Evolutionary conservation across 2,329 filamentous ascomycete species (phyloP), one percentile per base, ranked within the genome.

Genomic region (Botrytis cinerea): DNA sequence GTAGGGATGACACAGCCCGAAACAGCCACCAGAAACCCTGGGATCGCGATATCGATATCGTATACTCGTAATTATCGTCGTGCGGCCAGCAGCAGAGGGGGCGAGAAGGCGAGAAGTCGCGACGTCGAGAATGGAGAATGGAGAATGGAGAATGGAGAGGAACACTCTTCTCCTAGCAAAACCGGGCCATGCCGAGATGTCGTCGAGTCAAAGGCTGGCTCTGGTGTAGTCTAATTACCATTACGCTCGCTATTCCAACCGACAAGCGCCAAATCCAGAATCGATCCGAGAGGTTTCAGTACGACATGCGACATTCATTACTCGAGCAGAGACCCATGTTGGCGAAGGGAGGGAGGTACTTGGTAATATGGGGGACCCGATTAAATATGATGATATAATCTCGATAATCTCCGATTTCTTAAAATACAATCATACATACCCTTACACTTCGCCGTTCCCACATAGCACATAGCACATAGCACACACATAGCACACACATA

Each of bases 341-440:
- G 3, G 38, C 8, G 38, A 38, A 38, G 18, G 9, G 4, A n/a
- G 38, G 16, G 1, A 38, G 38, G 38, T 9, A 38, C 38, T 38
- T 38, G 7, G 38, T 63, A 66, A 66, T 51, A 48, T 54, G 48
- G 63, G 45, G 7, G 63, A 51, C 63, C 63, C 63, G 63, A 48
- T 51, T 18, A n/a, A n/a, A 38, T 66, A 20, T 51, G n/a, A 57
- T 57, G n/a, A 57, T 32, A 63, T 28, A 45, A 35, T 45, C n/a
- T 66, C 22, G 62, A 48, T 48, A 66, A 66, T 66, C 43, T 66
- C 62, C 62, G 43, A 66, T 45, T 45, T 45, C 48, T 10, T n/a
- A 54, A n/a, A 54, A 54, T 54, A 54, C 48, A 51, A 32, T 32
- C 28, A 28, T 28, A 28, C 28, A 51, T 1, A 7, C 48, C 48